phyloP scores from a whole-genome alignment of 257 asterid species.

The Ajuga chamaepitys region DNA sequence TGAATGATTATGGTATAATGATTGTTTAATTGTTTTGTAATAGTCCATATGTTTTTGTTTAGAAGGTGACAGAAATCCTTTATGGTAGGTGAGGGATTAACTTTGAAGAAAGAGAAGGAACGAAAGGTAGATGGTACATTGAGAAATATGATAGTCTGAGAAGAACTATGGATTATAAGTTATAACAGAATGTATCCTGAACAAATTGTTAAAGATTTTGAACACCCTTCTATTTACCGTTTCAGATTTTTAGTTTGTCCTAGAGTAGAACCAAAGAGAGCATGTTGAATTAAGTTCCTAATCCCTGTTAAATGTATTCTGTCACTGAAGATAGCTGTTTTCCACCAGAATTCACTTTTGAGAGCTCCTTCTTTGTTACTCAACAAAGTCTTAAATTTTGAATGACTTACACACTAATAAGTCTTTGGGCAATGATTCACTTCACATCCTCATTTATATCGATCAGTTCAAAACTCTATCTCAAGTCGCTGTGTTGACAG shows the following conservation, averaged over 20 bases:
- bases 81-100: neutral
- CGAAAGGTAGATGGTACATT: neutral
- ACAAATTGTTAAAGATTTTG: neutral
- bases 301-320: neutral
- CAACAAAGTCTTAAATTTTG: neutral
- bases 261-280: neutral
- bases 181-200: neutral
- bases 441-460: neutral
- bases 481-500: slow-evolving; percentile 36
- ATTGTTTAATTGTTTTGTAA: neutral
- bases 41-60: neutral
- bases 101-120: neutral
- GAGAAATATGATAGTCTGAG: neutral
- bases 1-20: neutral
- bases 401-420: neutral
- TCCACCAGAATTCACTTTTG: neutral
- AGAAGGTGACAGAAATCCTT: neutral
- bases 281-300: neutral
- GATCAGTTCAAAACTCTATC: slow-evolving; percentile 8
- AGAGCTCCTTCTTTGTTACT: neutral
- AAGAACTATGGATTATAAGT: neutral
- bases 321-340: slow-evolving; percentile 8
- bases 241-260: neutral
- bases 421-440: neutral
- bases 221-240: neutral